These are phyloP conservation scores for Cyberlindnera xylosilytica DNA, from an alignment of 805 yeast species.

Conservation along the genomic window DNA sequence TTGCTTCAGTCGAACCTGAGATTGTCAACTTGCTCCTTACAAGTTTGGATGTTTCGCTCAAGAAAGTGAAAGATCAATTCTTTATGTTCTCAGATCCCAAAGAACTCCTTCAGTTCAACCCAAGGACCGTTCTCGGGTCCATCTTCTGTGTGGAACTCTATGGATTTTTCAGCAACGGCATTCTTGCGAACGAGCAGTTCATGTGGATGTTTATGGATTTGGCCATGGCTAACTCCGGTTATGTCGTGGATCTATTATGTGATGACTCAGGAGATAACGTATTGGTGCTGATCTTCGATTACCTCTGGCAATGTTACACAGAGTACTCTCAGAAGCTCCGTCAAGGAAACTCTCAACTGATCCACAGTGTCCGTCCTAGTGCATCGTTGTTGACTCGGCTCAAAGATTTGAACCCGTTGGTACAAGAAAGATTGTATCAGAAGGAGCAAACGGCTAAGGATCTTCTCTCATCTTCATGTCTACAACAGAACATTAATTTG, in stretches of 20 bases:
- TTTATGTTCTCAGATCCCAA: not conserved
- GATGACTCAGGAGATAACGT: not conserved
- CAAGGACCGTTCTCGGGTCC: not conserved
- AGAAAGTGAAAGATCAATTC: not conserved
- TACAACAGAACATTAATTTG: conserved; percentile 3
- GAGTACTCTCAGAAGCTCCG: conserved; percentile 3
- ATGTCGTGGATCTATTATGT: conserved; percentile 1
- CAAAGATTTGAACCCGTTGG: conserved; percentile 3
- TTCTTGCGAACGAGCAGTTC: conserved; percentile 4
- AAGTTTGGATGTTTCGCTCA: not conserved
- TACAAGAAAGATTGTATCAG: not conserved
- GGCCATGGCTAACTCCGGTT: conserved; percentile 7
- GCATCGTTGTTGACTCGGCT: not conserved
- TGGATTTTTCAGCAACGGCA: conserved; percentile 7
- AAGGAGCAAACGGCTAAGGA: not conserved
- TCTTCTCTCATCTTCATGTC: not conserved
- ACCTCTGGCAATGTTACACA: conserved; percentile 10
- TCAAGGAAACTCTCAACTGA: not conserved
- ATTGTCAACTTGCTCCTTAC: not conserved
- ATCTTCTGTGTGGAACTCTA: conserved; percentile 6
- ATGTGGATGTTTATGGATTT: conserved; percentile 6
- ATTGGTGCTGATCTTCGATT: conserved; percentile 1
- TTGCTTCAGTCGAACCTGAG: not conserved
- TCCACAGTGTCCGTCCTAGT: conserved; percentile 4
- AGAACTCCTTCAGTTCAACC: conserved; percentile 3